Percentiles rank a stretch among this genome's conserved stretches.
Conservation (phyloP, 2,329 filamentous ascomycete genomes). For the Apiospora aurea region DNA sequence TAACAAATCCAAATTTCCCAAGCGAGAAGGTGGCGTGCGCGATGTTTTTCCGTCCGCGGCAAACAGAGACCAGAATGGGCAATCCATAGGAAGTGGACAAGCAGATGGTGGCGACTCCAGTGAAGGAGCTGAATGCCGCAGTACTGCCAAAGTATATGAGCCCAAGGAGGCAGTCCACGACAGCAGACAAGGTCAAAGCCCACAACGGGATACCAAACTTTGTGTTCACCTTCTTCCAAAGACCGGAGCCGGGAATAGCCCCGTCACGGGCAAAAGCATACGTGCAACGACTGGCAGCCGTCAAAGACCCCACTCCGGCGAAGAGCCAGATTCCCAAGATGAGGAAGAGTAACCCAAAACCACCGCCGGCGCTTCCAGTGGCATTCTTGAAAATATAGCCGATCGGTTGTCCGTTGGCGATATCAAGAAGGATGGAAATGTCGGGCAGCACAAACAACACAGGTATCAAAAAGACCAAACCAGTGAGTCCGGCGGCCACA, state of each 20-base stretch:
- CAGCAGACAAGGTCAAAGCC: conserved; percentile 72
- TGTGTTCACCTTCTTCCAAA: conserved; percentile 72
- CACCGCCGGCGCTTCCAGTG: conserved; percentile 75
- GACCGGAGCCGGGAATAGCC: conserved; percentile 72
- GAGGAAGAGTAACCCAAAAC: conserved; percentile 78
- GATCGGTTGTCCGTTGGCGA: conserved; percentile 78
- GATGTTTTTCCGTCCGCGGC: conserved; percentile 72
- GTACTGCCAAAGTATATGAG: conserved; percentile 81
- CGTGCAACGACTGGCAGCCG: conserved; percentile 76
- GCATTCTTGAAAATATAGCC: conserved; percentile 78
- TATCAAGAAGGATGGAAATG: conserved; percentile 66
- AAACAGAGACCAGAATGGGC: conserved; percentile 74
- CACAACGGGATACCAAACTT: conserved; percentile 73
- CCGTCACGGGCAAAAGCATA: conserved; percentile 80
- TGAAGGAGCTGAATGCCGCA: conserved; percentile 82
- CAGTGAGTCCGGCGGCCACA: conserved; percentile 58
- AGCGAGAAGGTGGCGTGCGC: conserved; percentile 71
- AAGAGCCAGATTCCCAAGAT: conserved; percentile 81
- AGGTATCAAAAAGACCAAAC: conserved; percentile 73
- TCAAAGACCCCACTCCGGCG: conserved; percentile 76
- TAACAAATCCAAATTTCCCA: conserved; percentile 70
- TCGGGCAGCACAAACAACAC: conserved; percentile 79
- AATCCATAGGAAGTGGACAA: conserved; percentile 78
- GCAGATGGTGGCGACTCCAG: conserved; percentile 81
- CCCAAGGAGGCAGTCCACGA: conserved; percentile 74